These are phyloP conservation scores for Chrysoporthe cubensis DNA, from an alignment of 2,329 filamentous ascomycete species.

Conservation along the genomic window DNA sequence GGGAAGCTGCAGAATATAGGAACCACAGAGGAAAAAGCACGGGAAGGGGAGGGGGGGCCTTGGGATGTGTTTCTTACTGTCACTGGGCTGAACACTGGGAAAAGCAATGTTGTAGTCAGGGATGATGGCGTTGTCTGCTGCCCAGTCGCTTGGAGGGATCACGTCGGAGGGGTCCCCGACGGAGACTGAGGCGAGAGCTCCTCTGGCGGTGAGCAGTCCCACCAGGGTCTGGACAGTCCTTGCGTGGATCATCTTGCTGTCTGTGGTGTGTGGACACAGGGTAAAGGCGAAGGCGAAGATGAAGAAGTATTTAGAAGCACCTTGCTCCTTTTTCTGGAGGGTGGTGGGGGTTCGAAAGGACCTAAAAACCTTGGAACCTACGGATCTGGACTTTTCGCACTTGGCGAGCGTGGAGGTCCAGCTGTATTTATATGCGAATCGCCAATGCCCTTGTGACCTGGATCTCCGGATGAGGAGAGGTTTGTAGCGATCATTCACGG, in stretches of 20 bases:
- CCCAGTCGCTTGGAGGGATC: constrained; percentile 29
- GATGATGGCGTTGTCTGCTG: constrained; percentile 32
- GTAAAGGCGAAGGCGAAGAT: background rate
- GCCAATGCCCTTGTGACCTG: background rate
- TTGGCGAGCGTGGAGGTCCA: background rate
- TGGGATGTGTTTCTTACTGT: background rate
- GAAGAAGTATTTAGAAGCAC: background rate
- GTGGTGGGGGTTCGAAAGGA: background rate
- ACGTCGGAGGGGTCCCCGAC: constrained; percentile 29
- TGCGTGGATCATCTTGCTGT: background rate
- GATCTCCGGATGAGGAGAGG: background rate
- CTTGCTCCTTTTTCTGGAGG: background rate
- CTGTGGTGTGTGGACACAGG: background rate
- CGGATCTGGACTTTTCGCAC: background rate
- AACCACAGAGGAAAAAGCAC: background rate
- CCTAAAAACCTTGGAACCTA: background rate
- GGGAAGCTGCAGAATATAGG: background rate
- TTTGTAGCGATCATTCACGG: background rate
- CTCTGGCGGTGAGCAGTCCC: constrained; percentile 18
- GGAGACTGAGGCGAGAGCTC: constrained; percentile 37
- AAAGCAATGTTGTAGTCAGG: constrained; percentile 27
- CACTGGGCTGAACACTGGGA: background rate
- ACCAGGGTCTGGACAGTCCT: background rate
- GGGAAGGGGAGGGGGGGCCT: background rate
- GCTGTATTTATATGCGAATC: background rate